Base-by-base conservation (phyloP, 2,329 filamentous ascomycete species). In the Scedosporium minutisporum region DNA sequence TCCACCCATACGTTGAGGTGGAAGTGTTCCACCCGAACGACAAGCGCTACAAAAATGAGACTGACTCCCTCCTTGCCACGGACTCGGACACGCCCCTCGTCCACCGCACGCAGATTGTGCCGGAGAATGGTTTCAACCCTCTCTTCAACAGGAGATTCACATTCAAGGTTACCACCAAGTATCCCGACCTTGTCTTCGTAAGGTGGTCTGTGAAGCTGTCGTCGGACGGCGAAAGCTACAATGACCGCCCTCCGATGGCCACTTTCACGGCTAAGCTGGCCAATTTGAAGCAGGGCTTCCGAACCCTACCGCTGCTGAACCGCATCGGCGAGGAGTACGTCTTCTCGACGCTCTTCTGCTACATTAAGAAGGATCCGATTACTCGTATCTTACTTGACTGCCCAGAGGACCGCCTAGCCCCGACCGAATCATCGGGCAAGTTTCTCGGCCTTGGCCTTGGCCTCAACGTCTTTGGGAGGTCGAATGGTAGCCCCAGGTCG, bases 1-100 rank as follows among this genome's bases (percentile, higher is more conserved):
- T 97, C 75, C 93, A 97, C 71, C 93, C 95, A 0, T 97, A 96
- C 70, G 85, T 97, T 63, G 93, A 97, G 75, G 89, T 97, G 33
- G 93, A 99, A 74, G 88, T 97, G 71, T 95, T 96, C 72, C 89
- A 93, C 69, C 90, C 93, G 48, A 95, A 97, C 74, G 93, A 97
- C 76, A 93, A 95, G 76, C 85, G 88, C 69, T 92, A 97, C 76
- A 93, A 93, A 73, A 89, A 87, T 60, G 90, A 91, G 59, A 88
- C 87, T 62, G 81, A 87, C 62, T 85, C 86, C 21, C 84, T 82
- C 60, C 69, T 76, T 38, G 71, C 73, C 2, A 72, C 74, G 58
- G 75, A 76, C 60, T 73, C 72, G 29, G 78, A 81, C 64, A 77
- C 87, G 63, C 90, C 91, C 6, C 84, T 93, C 66, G 88, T 89